These are phyloP conservation scores for Ophiobolus disseminans DNA, from an alignment of 2,329 filamentous ascomycete species.

Conservation along the genomic window DNA sequence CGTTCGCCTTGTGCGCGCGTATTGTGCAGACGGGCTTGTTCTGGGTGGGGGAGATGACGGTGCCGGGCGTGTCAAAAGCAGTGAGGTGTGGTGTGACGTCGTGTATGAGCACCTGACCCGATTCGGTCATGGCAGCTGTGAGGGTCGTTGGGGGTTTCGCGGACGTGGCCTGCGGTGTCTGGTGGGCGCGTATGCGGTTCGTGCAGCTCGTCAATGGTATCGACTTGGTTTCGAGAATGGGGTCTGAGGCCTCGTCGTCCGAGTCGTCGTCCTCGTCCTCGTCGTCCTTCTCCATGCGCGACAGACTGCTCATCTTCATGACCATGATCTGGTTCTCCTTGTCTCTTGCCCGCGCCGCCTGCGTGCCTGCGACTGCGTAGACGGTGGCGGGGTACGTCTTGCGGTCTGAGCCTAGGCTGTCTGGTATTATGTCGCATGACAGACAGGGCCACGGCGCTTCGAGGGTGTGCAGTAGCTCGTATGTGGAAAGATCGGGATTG, in stretches of 20 bases:
- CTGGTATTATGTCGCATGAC: conserved; percentile 90
- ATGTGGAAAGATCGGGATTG: conserved; percentile 89
- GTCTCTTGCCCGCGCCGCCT: conserved; percentile 76
- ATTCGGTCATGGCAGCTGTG: conserved; percentile 92
- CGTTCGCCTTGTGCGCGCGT: conserved; percentile 81
- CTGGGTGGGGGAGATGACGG: conserved; percentile 76
- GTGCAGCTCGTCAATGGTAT: conserved; percentile 88
- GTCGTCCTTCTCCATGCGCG: conserved; percentile 82
- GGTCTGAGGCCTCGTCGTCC: conserved; percentile 77
- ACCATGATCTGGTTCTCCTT: conserved; percentile 94
- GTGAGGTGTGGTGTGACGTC: conserved; percentile 89
- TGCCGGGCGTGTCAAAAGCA: conserved; percentile 89
- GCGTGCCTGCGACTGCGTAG: conserved; percentile 93
- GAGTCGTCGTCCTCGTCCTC: conserved; percentile 71
- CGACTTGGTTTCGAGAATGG: conserved; percentile 89
- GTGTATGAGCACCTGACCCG: conserved; percentile 86
- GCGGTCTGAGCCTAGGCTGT: conserved; percentile 85
- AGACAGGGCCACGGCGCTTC: conserved; percentile 96
- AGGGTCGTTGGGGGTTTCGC: conserved; percentile 79
- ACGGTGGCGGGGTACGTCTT: conserved; percentile 94
- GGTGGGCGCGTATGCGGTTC: conserved; percentile 90
- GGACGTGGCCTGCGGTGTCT: conserved; percentile 74
- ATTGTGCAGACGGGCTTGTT: conserved; percentile 89
- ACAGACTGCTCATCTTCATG: conserved; percentile 92
- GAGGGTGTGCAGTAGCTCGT: conserved; percentile 95